Evolutionary conservation across 176 grass and related monocot genomes (phyloP).

Genomic region (Phyllostachys edulis): DNA sequence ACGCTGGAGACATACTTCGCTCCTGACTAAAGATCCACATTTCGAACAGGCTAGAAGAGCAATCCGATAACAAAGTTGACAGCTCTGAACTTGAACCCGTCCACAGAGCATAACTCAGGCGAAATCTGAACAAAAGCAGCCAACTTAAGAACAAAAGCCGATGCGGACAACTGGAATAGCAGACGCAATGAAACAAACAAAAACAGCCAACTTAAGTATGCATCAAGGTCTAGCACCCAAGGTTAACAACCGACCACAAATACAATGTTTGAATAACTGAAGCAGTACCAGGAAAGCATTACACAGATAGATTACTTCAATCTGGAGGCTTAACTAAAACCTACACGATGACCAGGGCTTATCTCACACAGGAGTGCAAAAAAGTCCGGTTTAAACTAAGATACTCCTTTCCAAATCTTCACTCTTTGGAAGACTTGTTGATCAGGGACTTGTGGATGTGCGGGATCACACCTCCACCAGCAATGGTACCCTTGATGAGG

Average conservation of each 20-base stretch:
- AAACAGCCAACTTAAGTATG: slow-evolving; percentile 20
- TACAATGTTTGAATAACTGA: slow-evolving; percentile 28
- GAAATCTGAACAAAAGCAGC: background rate
- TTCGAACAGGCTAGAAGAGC: background rate
- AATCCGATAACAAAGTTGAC: background rate
- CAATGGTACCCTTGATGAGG: slow-evolving; percentile 80
- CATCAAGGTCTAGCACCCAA: slow-evolving; percentile 19
- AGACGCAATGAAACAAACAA: slow-evolving; percentile 20
- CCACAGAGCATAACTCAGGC: background rate
- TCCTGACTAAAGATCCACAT: background rate
- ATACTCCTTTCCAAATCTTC: slow-evolving; percentile 39
- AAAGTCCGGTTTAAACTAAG: slow-evolving; percentile 40
- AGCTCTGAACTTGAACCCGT: background rate
- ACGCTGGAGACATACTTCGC: background rate
- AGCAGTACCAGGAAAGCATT: slow-evolving; percentile 36
- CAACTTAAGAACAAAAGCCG: background rate
- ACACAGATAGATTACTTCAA: slow-evolving; percentile 21
- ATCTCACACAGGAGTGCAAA: background rate
- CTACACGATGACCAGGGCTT: slow-evolving; percentile 36
- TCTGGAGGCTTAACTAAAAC: slow-evolving; percentile 31
- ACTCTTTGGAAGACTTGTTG: slow-evolving; percentile 80
- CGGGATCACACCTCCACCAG: slow-evolving; percentile 67
- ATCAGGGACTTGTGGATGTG: slow-evolving; percentile 80
- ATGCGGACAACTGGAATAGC: background rate
- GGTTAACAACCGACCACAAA: slow-evolving; percentile 30